These are phyloP conservation scores for Spiromyces aspiralis DNA, from an alignment of 371 early-diverging fungal genomes.

Conservation along the genomic window DNA sequence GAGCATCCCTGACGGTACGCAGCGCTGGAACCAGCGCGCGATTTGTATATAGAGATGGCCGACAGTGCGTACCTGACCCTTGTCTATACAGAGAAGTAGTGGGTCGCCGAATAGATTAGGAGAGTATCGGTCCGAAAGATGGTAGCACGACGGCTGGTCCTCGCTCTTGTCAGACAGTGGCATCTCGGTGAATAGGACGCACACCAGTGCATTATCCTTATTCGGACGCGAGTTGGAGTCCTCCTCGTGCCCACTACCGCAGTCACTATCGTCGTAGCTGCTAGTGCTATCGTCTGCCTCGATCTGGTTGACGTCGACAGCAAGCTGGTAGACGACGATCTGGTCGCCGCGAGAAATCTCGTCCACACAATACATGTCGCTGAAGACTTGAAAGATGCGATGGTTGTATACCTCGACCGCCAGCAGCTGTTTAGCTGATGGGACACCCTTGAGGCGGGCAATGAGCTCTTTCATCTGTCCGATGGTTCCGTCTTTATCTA, in stretches of 20 bases:
- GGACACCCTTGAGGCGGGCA: constrained; percentile 34
- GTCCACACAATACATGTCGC: constrained; percentile 39
- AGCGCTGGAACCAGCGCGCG: constrained; percentile 10
- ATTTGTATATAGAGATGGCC: constrained; percentile 23
- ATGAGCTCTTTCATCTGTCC: constrained; percentile 41
- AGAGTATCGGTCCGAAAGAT: neutral
- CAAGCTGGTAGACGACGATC: constrained; percentile 52
- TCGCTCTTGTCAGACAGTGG: neutral
- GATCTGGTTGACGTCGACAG: constrained; percentile 15
- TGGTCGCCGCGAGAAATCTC: constrained; percentile 39
- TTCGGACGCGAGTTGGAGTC: too few relatives aligned
- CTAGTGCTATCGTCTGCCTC: constrained; percentile 5
- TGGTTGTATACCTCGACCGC: constrained; percentile 41
- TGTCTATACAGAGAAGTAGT: neutral
- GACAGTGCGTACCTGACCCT: constrained; percentile 22
- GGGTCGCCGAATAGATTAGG: neutral
- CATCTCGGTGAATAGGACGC: too few relatives aligned
- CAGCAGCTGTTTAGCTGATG: constrained; percentile 23
- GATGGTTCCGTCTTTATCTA: constrained; percentile 43
- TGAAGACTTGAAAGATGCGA: constrained; percentile 47
- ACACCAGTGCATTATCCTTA: too few relatives aligned
- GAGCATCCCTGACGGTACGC: constrained; percentile 1
- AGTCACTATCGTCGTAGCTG: too few relatives aligned
- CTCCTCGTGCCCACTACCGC: too few relatives aligned
- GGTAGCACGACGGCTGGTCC: too few relatives aligned